Evolutionary conservation across 1,284 basidiomycete genomes (phyloP), one percentile per base, ranked within the genome.

Genomic region (Cerrena zonata): DNA sequence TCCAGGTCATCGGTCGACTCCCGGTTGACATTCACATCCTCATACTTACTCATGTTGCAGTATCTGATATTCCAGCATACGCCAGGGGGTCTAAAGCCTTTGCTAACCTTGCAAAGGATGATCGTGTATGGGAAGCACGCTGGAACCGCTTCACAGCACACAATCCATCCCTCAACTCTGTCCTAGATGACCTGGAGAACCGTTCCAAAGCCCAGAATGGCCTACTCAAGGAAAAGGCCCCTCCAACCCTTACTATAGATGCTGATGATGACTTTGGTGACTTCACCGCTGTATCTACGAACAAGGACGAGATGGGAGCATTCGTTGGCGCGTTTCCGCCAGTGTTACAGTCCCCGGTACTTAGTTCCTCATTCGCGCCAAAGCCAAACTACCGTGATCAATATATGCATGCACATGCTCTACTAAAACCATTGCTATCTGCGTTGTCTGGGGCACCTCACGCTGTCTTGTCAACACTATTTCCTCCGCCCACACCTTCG

Each of bases 231-330:
- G 48, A 69, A 63, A 19, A 65, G 63, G 38, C 70, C 58, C 81
- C 84, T 12, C 80, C 86, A 0, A 82, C 75, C 1, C 74, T 85
- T 13, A 58, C 75, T 2, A 76, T 82, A 4, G 79, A 72, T 37
- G 69, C 67, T 30, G 82, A 91, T 51, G 91, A 95, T 57, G 55
- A 94, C 36, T 98, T 97, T 72, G 94, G 93, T 1, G 93, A 95
- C 64, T 95, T 89, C 62, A 72, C 83, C 0, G 72, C 77, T 0
- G 79, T 77, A 42, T 64, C 66, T 30, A 63, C 72, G 1, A 64
- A 69, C 1, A 58, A 67, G 5, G 75, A 74, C 26, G 75, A 79
- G 53, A 73, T 82, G 62, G 79, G 78, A 15, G 75, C 82, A 56
- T 80, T 86, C 57, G 73, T 82, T 13, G 81, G 79, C 22, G 65